Conservation (phyloP, 352 stramenopile species). For the Globisporangium middletonii region DNA sequence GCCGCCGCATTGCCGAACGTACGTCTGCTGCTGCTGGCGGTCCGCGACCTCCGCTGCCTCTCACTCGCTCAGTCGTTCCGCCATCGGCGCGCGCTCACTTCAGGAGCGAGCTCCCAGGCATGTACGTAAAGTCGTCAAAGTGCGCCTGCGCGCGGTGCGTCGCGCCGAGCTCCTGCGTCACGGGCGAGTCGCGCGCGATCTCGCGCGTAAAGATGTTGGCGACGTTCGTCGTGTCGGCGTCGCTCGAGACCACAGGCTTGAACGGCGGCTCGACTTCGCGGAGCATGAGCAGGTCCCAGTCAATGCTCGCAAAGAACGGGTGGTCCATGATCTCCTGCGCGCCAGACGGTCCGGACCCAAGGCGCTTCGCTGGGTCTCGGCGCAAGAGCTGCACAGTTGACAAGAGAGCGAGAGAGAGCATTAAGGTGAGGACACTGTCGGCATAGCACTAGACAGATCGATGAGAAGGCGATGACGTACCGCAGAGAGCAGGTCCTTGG, state of each 20-base stretch:
- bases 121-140: conserved; percentile 94
- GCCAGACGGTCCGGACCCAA: conserved; percentile 75
- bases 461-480: conserved; percentile 18
- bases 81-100: conserved; percentile 6
- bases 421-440: neutral
- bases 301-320: conserved; percentile 83
- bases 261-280: conserved; percentile 84
- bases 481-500: conserved; percentile 73
- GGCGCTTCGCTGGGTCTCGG: conserved; percentile 75
- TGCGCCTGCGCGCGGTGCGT: conserved; percentile 81
- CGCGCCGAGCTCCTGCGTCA: conserved; percentile 77
- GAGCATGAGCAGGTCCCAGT: conserved; percentile 77
- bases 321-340: conserved; percentile 89
- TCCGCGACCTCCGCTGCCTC: neutral
- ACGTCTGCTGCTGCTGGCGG: too few relatives aligned
- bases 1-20: too few relatives aligned
- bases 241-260: conserved; percentile 80
- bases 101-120: conserved; percentile 59
- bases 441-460: neutral
- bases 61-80: too few relatives aligned
- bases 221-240: conserved; percentile 83
- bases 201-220: conserved; percentile 85
- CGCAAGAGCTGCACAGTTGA: conserved; percentile 47
- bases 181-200: conserved; percentile 82
- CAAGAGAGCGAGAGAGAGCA: neutral